These are phyloP conservation scores for Nitzschia palea DNA, from an alignment of 108 stramenopile genomes.

Conservation along the genomic window DNA sequence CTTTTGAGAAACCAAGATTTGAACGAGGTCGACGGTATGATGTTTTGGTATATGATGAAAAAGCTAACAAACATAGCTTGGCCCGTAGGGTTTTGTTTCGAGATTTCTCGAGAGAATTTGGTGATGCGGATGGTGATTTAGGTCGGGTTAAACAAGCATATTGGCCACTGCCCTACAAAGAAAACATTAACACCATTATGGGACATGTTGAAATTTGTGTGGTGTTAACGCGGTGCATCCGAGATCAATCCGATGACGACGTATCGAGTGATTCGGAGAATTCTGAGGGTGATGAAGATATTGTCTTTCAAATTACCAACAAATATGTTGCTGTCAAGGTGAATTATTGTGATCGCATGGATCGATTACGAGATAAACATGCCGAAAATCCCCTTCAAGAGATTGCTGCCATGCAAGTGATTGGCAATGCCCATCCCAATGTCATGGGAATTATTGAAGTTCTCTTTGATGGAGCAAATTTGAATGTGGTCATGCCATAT, in stretches of 20 bases:
- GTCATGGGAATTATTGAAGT: slow-evolving; percentile 43
- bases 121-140: slow-evolving; percentile 31
- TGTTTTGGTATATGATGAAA: slow-evolving; percentile 35
- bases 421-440: slow-evolving; percentile 54
- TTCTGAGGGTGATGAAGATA: slow-evolving; percentile 29
- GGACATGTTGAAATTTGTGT: slow-evolving; percentile 59
- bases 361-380: slow-evolving; percentile 42
- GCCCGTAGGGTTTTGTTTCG: slow-evolving; percentile 48
- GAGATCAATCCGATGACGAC: slow-evolving; percentile 40
- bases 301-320: slow-evolving; percentile 46
- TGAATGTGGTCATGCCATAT: slow-evolving; percentile 69
- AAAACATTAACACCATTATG: slow-evolving; percentile 54
- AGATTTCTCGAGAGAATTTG: slow-evolving; percentile 45
- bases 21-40: slow-evolving; percentile 44
- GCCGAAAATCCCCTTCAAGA: slow-evolving; percentile 93
- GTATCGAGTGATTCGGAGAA: slow-evolving; percentile 32
- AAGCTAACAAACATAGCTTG: slow-evolving; percentile 24
- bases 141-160: slow-evolving; percentile 42
- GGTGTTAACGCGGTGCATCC: slow-evolving; percentile 36
- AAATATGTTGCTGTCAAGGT: slow-evolving; percentile 51
- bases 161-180: slow-evolving; percentile 44
- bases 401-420: slow-evolving; percentile 89
- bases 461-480: slow-evolving; percentile 51
- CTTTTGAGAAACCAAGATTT: slow-evolving; percentile 35
- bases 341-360: slow-evolving; percentile 41